Percentiles rank a stretch among this genome's conserved stretches.
These are phyloP conservation scores for Eremochloa ophiuroides DNA, from an alignment of 176 grass and related monocot species.

Conservation along the genomic window DNA sequence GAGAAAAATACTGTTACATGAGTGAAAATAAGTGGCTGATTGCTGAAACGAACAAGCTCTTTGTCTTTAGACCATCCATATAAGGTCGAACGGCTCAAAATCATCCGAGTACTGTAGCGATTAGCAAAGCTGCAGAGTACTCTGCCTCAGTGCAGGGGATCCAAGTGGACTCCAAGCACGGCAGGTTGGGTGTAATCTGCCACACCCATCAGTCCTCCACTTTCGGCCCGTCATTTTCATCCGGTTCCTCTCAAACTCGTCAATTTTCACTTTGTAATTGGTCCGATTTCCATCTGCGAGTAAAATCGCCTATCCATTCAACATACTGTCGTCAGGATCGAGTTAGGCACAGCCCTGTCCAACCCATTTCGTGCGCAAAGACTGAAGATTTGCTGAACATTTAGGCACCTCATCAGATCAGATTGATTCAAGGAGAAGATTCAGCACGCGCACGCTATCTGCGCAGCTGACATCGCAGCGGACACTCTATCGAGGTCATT, in stretches of 20 bases:
- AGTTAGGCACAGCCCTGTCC: conserved; percentile 8
- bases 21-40: too few relatives aligned
- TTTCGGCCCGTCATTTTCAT: not conserved
- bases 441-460: not conserved
- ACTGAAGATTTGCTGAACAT: not conserved
- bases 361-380: not conserved
- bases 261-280: not conserved
- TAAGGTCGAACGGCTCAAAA: too few relatives aligned
- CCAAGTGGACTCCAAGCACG: too few relatives aligned
- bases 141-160: too few relatives aligned
- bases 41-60: too few relatives aligned
- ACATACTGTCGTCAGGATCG: not conserved
- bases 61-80: too few relatives aligned
- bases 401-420: not conserved
- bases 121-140: too few relatives aligned
- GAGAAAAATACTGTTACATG: too few relatives aligned
- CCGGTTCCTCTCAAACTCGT: not conserved
- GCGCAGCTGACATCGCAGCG: not conserved
- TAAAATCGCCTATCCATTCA: not conserved
- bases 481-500: not conserved
- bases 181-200: not conserved
- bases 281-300: not conserved
- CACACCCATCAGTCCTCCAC: not conserved
- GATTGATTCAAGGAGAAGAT: not conserved
- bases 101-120: too few relatives aligned